Percentiles rank a stretch among this genome's conserved stretches.
These are phyloP conservation scores for Hypoxylon crocopeplum DNA, from an alignment of 495 filamentous ascomycete genomes.

Conservation along the genomic window DNA sequence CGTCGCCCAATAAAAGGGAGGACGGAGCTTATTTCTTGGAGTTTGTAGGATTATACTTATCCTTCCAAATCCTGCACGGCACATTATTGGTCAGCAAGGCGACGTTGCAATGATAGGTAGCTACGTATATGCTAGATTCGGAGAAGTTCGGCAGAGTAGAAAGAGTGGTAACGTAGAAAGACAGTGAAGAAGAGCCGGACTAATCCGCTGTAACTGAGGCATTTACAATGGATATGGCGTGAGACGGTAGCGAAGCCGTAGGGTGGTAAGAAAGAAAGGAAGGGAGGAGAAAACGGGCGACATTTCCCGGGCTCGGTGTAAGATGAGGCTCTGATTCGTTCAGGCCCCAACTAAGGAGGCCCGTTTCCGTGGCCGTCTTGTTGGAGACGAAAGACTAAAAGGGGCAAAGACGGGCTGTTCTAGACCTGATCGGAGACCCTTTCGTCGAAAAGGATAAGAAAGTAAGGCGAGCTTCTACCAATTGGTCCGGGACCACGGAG, in stretches of 20 bases:
- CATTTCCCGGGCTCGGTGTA: constrained; percentile 37
- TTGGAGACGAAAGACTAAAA: constrained; percentile 21
- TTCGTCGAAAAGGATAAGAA: constrained; percentile 3
- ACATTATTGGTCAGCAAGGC: constrained; percentile 34
- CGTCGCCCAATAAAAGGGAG: background rate
- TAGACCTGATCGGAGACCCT: constrained; percentile 29
- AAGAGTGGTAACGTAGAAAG: constrained; percentile 18
- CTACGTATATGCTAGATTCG: constrained; percentile 19
- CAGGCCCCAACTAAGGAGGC: constrained; percentile 24
- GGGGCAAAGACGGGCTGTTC: constrained; percentile 21
- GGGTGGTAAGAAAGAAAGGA: constrained; percentile 3
- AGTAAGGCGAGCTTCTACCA: constrained; percentile 29
- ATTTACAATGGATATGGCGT: constrained; percentile 29
- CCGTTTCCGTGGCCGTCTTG: constrained; percentile 33
- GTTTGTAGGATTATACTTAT: constrained; percentile 81
- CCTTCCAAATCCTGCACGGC: constrained; percentile 87
- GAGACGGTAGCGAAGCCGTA: constrained; percentile 17
- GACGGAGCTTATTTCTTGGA: constrained; percentile 44
- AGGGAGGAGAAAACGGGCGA: constrained; percentile 24
- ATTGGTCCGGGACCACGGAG: constrained; percentile 24
- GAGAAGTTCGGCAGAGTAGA: constrained; percentile 28
- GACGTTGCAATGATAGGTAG: constrained; percentile 17
- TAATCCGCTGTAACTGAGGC: constrained; percentile 36
- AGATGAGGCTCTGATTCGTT: constrained; percentile 37
- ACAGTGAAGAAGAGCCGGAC: constrained; percentile 20